These are phyloP conservation scores for Candida germanica DNA, from an alignment of 805 yeast species.

Conservation along the genomic window DNA sequence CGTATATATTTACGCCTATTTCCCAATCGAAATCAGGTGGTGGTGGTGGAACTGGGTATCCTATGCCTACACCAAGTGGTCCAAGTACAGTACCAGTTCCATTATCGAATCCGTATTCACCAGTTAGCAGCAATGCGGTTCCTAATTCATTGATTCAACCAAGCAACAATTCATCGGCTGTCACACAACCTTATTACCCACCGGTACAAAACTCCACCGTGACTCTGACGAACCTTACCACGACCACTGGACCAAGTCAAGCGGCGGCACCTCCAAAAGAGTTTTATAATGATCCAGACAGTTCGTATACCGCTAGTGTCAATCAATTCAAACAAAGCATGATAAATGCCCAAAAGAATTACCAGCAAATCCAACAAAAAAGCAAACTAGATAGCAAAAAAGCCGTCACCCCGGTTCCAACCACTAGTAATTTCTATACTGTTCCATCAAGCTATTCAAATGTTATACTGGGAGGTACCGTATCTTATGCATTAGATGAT, in stretches of 20 bases:
- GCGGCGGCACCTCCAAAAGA: conserved; percentile 6
- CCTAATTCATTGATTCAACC: conserved; percentile 2
- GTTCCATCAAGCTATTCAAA: conserved; percentile 35
- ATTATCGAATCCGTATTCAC: not conserved
- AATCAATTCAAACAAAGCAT: conserved; percentile 5
- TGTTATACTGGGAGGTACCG: conserved; percentile 36
- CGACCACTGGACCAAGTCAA: not conserved
- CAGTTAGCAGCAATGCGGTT: not conserved
- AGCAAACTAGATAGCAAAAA: not conserved
- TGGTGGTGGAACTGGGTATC: conserved; percentile 3
- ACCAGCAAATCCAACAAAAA: conserved; percentile 5
- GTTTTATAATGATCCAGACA: conserved; percentile 1
- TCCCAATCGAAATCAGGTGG: conserved; percentile 34
- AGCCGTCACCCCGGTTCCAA: conserved; percentile 4
- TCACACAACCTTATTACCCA: not conserved
- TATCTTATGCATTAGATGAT: conserved; percentile 30
- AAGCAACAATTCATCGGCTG: not conserved
- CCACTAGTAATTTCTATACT: conserved; percentile 19
- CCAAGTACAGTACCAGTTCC: not conserved
- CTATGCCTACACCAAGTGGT: conserved; percentile 3
- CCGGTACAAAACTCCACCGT: conserved; percentile 1
- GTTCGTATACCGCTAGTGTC: conserved; percentile 3
- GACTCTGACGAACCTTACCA: not conserved
- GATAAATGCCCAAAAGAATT: conserved; percentile 2
- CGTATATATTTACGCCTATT: conserved; percentile 43